Evolutionary conservation across 1,139 yeast species (phyloP).

Genomic region (Saccharomycopsis crataegensis): DNA sequence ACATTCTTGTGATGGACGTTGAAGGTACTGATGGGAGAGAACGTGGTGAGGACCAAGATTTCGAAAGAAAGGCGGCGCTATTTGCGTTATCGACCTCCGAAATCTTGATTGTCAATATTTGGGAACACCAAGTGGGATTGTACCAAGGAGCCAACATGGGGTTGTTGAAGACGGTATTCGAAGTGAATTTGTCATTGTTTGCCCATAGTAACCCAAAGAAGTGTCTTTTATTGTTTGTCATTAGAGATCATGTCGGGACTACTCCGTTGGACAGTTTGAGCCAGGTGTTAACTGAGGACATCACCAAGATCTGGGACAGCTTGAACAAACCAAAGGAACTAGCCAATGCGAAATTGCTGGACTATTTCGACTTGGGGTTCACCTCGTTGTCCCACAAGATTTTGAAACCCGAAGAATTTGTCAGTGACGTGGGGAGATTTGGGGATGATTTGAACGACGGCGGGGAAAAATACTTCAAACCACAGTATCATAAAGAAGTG

Average conservation of each 20-base stretch:
- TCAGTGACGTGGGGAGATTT: constrained; percentile 50
- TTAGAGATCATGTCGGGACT: constrained; percentile 84
- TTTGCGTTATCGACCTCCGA: constrained; percentile 93
- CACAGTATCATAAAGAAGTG: constrained; percentile 71
- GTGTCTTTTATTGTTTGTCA: constrained; percentile 76
- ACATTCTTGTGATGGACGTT: constrained; percentile 84
- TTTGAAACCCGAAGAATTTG: constrained; percentile 68
- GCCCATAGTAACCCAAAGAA: constrained; percentile 43
- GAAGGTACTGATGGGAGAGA: constrained; percentile 99
- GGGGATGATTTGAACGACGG: constrained; percentile 47
- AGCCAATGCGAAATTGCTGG: constrained; percentile 45
- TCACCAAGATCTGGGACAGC: constrained; percentile 69
- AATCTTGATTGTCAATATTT: constrained; percentile 80
- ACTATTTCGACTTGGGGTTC: constrained; percentile 81
- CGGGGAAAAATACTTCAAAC: constrained; percentile 48
- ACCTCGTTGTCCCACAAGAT: constrained; percentile 81
- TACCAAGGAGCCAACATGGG: constrained; percentile 99
- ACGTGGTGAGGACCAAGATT: constrained; percentile 97
- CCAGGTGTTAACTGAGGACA: constrained; percentile 59
- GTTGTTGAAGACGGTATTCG: constrained; percentile 87
- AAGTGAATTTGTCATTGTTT: constrained; percentile 82
- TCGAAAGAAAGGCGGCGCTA: constrained; percentile 91
- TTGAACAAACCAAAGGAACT: constrained; percentile 68
- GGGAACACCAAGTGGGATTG: constrained; percentile 96
- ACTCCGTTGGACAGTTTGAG: constrained; percentile 75